Evolutionary conservation across 345 rosid species (phyloP), one percentile per base, ranked within the genome.

Genomic region (Brassica incana): DNA sequence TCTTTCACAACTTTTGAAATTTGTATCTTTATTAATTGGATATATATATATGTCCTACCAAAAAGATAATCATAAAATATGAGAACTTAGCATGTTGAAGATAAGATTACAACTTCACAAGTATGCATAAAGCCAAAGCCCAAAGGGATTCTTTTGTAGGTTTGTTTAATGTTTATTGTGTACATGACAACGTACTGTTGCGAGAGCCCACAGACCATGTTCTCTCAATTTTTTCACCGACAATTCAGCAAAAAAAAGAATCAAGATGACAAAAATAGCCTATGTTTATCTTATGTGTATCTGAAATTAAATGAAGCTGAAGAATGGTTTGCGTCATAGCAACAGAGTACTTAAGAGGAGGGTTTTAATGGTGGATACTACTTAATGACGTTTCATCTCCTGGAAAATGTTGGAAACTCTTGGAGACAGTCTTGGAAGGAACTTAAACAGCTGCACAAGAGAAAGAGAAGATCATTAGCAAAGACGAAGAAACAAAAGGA

Each of bases 311-410:
- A 23, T 20, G 4, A 15, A 58, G 58, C 66, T 68, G 72, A 80
- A 58, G 76, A 69, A 63, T 64, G 75, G 72, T 69, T 62, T 74
- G 76, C 69, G 76, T 52, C 8, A 75, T 45, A 70, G 61, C 40
- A 54, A 45, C 64, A 65, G 9, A 66, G 23, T 71, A 35, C 36
- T 81, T 35, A 60, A 27, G 29, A 20, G 52, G 38, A 59, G 48
- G 77, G 74, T 71, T 75, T 76, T 56, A 71, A 76, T 76, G 83
- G 65, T 76, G 83, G 65, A 71, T 40, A 71, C 73, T 54, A 52
- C 56, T 86, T 87, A 92, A 81, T 92, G 98, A 7, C 94, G 92
- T 85, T 81, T 87, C 96, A 94, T 90, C 84, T 92, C 94, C 36
- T 12, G 83, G 84, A 92, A 86, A 67, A 94, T 89, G 84, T 84